phyloP scores from a whole-genome alignment of 2,329 filamentous ascomycete genomes.

The Thielaviopsis ethacetica region DNA sequence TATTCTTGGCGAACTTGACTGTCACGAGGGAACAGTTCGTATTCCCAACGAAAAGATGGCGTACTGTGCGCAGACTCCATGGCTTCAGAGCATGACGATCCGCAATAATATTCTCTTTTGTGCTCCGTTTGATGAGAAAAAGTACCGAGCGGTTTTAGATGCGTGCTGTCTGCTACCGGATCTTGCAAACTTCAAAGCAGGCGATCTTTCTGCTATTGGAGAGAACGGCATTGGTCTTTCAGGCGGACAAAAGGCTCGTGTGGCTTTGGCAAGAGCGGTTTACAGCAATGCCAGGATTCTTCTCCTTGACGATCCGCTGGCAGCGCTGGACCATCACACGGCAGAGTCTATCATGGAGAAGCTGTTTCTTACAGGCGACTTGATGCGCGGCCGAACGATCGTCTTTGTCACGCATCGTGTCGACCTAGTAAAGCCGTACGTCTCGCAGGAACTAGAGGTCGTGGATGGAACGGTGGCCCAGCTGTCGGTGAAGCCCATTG shows the following conservation, averaged over 20 bases:
- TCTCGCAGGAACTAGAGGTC: slow-evolving; percentile 59
- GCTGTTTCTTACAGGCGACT: slow-evolving; percentile 35
- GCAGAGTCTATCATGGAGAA: slow-evolving; percentile 44
- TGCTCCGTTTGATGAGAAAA: slow-evolving; percentile 32
- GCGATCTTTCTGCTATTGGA: slow-evolving; percentile 42
- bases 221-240: slow-evolving; percentile 47
- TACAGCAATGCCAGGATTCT: slow-evolving; percentile 42
- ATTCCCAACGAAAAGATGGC: slow-evolving; percentile 34
- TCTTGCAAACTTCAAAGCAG: slow-evolving; percentile 36
- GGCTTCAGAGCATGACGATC: slow-evolving; percentile 50
- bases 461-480: slow-evolving; percentile 28
- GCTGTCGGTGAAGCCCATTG: not conserved
- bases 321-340: slow-evolving; percentile 46
- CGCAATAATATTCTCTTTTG: slow-evolving; percentile 49
- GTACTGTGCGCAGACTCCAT: slow-evolving; percentile 44
- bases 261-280: slow-evolving; percentile 44
- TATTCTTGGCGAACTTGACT: slow-evolving; percentile 50
- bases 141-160: slow-evolving; percentile 44
- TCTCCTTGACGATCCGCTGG: slow-evolving; percentile 46
- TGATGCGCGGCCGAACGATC: slow-evolving; percentile 47
- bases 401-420: slow-evolving; percentile 69
- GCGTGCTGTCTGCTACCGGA: slow-evolving; percentile 43
- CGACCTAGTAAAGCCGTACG: slow-evolving; percentile 58
- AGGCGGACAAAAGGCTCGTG: slow-evolving; percentile 46
- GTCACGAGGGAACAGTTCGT: slow-evolving; percentile 32